Conservation (phyloP, 2,329 filamentous ascomycete genomes). For the Drechslerella dactyloides region DNA sequence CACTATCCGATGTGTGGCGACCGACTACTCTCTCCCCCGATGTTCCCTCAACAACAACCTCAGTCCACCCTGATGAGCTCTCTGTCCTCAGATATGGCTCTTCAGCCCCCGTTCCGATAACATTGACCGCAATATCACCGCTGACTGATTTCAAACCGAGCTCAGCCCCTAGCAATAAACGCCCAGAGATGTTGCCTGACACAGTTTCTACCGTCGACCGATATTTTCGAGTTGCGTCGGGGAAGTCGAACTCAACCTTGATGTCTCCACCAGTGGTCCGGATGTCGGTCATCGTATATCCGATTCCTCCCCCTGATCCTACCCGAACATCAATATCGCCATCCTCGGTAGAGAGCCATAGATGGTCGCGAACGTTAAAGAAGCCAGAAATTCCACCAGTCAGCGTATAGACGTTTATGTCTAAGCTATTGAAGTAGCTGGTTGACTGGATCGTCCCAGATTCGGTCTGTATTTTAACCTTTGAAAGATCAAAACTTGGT, state of each 20-base stretch:
- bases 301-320: constrained; percentile 18
- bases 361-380: constrained; percentile 26
- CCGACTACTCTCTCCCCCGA: constrained; percentile 12
- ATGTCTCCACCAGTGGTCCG: constrained; percentile 20
- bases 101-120: constrained; percentile 8
- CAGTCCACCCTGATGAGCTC: constrained; percentile 22
- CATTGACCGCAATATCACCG: constrained; percentile 27
- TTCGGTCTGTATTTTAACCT: constrained; percentile 14
- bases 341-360: constrained; percentile 16
- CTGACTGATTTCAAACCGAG: constrained; percentile 29
- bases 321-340: constrained; percentile 24
- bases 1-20: constrained; percentile 20
- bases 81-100: constrained; percentile 32
- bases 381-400: constrained; percentile 28
- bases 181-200: constrained; percentile 21
- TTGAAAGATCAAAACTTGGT: constrained; percentile 8
- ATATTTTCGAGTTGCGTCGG: background rate
- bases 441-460: constrained; percentile 12
- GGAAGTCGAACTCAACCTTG: constrained; percentile 15
- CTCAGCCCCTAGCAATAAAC: constrained; percentile 18
- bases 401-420: constrained; percentile 16
- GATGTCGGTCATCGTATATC: constrained; percentile 20
- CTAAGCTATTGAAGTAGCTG: constrained; percentile 9
- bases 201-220: constrained; percentile 13
- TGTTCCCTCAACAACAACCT: constrained; percentile 10